Evolutionary conservation across 176 grass and related monocot genomes (phyloP).

Genomic region (Metroxylon sagu): DNA sequence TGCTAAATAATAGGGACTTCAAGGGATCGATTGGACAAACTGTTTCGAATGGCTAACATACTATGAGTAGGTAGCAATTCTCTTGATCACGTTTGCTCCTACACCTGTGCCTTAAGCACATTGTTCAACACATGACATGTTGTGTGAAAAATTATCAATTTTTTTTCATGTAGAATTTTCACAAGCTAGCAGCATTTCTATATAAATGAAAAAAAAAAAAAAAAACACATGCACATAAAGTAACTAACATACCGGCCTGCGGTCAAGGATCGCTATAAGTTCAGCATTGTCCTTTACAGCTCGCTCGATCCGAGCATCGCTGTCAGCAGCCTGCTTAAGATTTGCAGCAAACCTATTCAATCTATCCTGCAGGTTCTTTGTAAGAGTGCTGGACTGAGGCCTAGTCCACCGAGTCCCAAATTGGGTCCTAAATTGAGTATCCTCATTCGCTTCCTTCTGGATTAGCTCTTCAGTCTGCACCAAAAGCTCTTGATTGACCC

Average conservation of each 20-base stretch:
- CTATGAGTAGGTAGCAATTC: no score
- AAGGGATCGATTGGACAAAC: no score
- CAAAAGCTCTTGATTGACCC: slow-evolving; percentile 92
- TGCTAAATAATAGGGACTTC: no score
- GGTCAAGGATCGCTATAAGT: slow-evolving; percentile 91
- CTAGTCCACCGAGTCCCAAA: slow-evolving; percentile 91
- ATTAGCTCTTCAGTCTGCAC: slow-evolving; percentile 89
- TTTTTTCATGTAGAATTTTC: background rate
- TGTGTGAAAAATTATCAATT: no score
- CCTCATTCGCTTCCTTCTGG: slow-evolving; percentile 91
- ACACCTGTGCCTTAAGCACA: no score
- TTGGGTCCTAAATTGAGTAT: slow-evolving; percentile 83
- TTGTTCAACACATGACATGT: no score
- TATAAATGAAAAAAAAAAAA: background rate
- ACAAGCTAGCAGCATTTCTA: background rate
- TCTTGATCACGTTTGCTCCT: no score
- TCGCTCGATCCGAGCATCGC: slow-evolving; percentile 70
- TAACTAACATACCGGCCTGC: slow-evolving; percentile 50
- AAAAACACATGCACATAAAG: background rate
- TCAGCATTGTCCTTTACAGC: slow-evolving; percentile 65
- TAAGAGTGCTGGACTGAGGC: slow-evolving; percentile 88
- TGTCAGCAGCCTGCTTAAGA: slow-evolving; percentile 84
- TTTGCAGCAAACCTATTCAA: slow-evolving; percentile 90
- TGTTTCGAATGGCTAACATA: no score
- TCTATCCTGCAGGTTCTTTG: slow-evolving; percentile 88